Conservation (phyloP, 805 yeast genomes). For the Saccharomycopsis sp. region DNA sequence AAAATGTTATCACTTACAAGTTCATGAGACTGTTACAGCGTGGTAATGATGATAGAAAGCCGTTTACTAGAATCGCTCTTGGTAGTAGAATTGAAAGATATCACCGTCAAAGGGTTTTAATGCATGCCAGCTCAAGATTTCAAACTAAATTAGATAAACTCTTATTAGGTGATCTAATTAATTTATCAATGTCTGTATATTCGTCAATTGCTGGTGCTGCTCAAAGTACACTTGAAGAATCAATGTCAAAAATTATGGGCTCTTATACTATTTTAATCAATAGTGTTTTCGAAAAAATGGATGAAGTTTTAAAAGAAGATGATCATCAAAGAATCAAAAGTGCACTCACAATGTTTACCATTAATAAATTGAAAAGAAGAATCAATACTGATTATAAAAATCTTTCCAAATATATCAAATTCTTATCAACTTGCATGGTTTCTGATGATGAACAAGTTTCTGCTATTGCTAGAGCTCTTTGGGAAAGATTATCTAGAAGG, state of each 20-base stretch:
- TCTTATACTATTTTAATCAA: constrained; percentile 47
- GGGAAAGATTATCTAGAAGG: constrained; percentile 30
- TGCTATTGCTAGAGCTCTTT: constrained; percentile 41
- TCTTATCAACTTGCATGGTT: constrained; percentile 44
- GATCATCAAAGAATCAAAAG: constrained; percentile 53
- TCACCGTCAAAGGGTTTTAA: constrained; percentile 62
- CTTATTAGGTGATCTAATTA: constrained; percentile 55
- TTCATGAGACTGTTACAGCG: constrained; percentile 50
- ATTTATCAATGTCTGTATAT: constrained; percentile 58
- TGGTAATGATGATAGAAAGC: constrained; percentile 52
- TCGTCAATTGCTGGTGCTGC: constrained; percentile 62
- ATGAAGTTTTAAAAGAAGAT: constrained; percentile 36
- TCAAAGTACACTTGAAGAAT: constrained; percentile 52
- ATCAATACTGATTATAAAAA: constrained; percentile 48
- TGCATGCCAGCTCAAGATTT: constrained; percentile 63
- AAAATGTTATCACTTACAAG: constrained; percentile 40
- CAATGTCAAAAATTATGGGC: constrained; percentile 61
- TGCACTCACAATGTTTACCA: constrained; percentile 46
- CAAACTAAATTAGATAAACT: constrained; percentile 55
- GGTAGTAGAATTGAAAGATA: constrained; percentile 64
- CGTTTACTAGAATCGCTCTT: constrained; percentile 68
- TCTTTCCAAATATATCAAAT: constrained; percentile 34
- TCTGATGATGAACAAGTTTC: constrained; percentile 48
- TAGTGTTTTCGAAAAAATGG: constrained; percentile 37
- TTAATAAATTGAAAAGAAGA: constrained; percentile 47